Base-by-base conservation (phyloP, 352 stramenopile genomes). In the Paralagenidium karlingii region DNA sequence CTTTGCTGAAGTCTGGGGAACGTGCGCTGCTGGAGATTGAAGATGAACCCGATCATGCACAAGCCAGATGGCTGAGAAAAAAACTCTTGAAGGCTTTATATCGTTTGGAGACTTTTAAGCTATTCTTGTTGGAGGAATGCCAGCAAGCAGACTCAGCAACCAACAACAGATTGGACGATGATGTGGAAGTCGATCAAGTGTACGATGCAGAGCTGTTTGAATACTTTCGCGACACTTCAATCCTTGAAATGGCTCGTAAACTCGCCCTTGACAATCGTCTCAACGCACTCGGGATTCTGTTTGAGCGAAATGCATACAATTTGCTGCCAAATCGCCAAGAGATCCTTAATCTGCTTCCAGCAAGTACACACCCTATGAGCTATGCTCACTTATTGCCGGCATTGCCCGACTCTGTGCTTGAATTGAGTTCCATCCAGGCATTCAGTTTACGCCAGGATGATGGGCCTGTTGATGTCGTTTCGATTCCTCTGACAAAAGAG, bases 331-430 rank as follows among this genome's bases (percentile, higher is more conserved):
- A 49, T 21, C 70, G 70, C 20, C 20, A 70, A 5, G 42, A 66
- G 0, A 49, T 88, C 34, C 56, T 88, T 1, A 52, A 71, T 3
- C 31, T 60, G 19, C 32, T 84, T 2, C 59, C 69, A 22, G 47
- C 63, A 3, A 64, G 33, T 16, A 24, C 70, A 1, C 31, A 56
- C 20, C 69, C 74, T 15, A 45, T 20, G 10, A 32, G 16, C 2
- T 87, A 84, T 36, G 48, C 47, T 1, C 40, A 61, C 30, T 45
- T 87, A 3, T 39, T 87, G 3, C 74, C 69, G 24, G 65, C 65
- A 13, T 42, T 80, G 42, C 22, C n/a, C n/a, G n/a, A n/a, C n/a
- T n/a, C n/a, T n/a, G n/a, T n/a, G n/a, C n/a, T n/a, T n/a, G n/a
- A n/a, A n/a, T n/a, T n/a, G n/a, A n/a, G n/a, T n/a, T 11, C 11